Base-by-base conservation (phyloP, 768 basidiomycete species). In the Mycena maculata region DNA sequence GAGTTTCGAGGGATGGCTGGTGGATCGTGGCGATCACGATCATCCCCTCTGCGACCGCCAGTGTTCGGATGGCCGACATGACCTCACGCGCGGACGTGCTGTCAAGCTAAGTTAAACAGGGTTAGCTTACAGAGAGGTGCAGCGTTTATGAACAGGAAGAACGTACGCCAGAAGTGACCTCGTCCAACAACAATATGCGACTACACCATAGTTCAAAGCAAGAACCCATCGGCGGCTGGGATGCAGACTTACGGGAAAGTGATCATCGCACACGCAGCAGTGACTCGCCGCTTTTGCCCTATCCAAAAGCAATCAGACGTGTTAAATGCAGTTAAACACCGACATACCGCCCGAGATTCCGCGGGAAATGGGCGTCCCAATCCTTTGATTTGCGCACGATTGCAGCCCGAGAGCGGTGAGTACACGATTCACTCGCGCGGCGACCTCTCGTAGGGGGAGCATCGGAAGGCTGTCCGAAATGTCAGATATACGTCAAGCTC, bases 1-100 rank as follows among this genome's bases (percentile, higher is more conserved):
- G 85, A 0, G 88, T 88, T 62, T 87, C 87, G 25, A 85, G 84
- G 23, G 86, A 83, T 0, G 90, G 90, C 63, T 92, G 90, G 69
- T 92, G 91, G 57, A 92, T 89, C 6, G 88, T 88, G 20, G 87
- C 85, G 49, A 92, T 82, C 33, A 90, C 83, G 36, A 89, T 84
- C 55, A 88, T 86, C 25, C 82, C 81, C 65, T 85, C 83, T 8
- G 81, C 77, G 28, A 78, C 70, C 0, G 87, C 84, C 12, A 89
- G 75, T 18, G 77, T 76, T 20, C 80, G 79, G 31, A 87, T 82
- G 44, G 86, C 77, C 8, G 79, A 72, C 71, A 85, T 77, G 8
- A 85, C 84, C 62, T 82, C 81, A 1, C 80, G 74, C 25, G 82
- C 78, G 8, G 83, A 79, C 9, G 82, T 85, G 54, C 86, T 84